Evolutionary conservation across 768 basidiomycete species (phyloP), one percentile per base, ranked within the genome.

Genomic region (Vararia minispora): DNA sequence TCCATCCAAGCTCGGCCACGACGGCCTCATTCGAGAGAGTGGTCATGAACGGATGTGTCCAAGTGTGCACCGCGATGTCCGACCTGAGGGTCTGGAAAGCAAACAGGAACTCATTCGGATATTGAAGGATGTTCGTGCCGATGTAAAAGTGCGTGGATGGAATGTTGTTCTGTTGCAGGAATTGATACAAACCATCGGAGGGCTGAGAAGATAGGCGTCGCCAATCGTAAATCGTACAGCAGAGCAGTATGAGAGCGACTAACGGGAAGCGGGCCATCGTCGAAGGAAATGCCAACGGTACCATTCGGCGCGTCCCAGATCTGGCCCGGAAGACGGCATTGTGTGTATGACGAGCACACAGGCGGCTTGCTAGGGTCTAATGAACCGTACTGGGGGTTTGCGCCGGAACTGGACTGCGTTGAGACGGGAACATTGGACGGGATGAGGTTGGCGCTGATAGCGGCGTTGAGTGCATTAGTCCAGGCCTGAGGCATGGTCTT

Each of bases 1-100:
- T 77, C 79, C 81, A 90, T 9, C 87, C 88, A 39, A 91, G 65
- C 66, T 87, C 76, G 13, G 68, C 85, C 25, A 91, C 46, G 32
- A 90, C 57, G 22, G 79, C 67, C 36, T 65, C 58, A 57, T 90
- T 87, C 33, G 65, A 51, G 23, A 83, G 64, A 1, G 80, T 73
- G 3, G 85, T 86, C 84, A 88, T 87, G 53, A 79, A 79, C 1
- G 78, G 80, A 45, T 87, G 84, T 0, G 74, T 75, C 70, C 70
- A 85, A 0, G 77, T 80, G 50, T 80, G 76, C 0, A 67, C 55
- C 5, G 62, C 65, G 28, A 67, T 52, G 39, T 69, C 66, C 29
- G 64, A 58, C 16, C 50, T 36, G 38, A 48, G 55, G 6, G 6
- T 9, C 6, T 49, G 45, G 46, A 54, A 58, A 4, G 64, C 64